Base-by-base conservation (phyloP, 805 yeast genomes). In the Vanderwaltozyma yarrowii region DNA sequence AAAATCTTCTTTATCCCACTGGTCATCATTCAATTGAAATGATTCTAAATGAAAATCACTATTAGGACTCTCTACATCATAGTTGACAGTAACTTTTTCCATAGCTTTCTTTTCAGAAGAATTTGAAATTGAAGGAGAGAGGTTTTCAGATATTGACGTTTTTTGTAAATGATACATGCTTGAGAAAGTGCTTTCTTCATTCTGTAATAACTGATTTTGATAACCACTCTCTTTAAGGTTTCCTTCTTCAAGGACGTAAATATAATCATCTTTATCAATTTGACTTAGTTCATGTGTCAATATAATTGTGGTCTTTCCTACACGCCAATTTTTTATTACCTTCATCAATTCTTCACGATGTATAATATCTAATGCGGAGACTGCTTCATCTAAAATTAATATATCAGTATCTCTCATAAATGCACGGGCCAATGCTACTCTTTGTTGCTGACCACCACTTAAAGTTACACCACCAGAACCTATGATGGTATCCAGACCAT, bases 381-480 rank as follows among this genome's bases (percentile, higher is more conserved):
- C 63, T 4, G 92, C 73, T 55, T 92, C 99, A 61, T 92, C 99
- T 20, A 88, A 62, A 2, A 92, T 71, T 42, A 89, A 60, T 5
- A 92, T 70, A 0, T 88, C 84, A 0, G 94, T 60, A 50, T 92
- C 71, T 44, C 85, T 67, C 3, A 87, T 41, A 39, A 67, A 68
- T 0, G 96, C 96, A 38, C 96, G 68, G 0, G 97, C 96, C 21
- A 92, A 51, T 0, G 89, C 81, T 2, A 92, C 66, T 43, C 88
- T 66, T 59, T 92, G 98, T 39, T 70, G 73, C 56, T 92, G 96
- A 0, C 99, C 99, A 4, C 97, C 97, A 45, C 95, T 84, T 8
- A 89, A 61, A 2, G 66, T 50, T 3, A 69, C 51, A 3, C 74
- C 73, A 11, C 64, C 60, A 2, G 52, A 49, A 0, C 77, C 73